A percentile compares a stretch with the other conserved stretches of the same genome.
Conservation (phyloP, 352 stramenopile genomes). For the Thraustotheca clavata region DNA sequence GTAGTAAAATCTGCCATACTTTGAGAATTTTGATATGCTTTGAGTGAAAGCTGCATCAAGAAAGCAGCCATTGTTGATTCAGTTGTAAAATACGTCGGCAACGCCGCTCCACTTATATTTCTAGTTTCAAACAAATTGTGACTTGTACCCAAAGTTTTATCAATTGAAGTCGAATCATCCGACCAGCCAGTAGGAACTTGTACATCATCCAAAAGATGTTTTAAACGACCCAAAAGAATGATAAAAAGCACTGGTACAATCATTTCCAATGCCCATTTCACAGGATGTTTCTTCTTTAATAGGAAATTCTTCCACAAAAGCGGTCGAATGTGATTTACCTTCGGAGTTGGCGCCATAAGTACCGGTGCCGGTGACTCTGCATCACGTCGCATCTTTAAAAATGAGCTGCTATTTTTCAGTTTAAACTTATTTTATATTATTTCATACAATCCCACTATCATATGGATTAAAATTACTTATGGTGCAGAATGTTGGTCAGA, state of each 20-base stretch:
- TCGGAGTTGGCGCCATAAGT: not conserved
- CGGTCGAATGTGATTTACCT: slow-evolving; percentile 29
- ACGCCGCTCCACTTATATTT: not conserved
- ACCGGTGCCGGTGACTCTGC: slow-evolving; percentile 3
- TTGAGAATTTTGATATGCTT: slow-evolving; percentile 28
- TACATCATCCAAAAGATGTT: slow-evolving; percentile 42
- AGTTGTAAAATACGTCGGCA: slow-evolving; percentile 31
- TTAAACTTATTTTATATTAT: no score
- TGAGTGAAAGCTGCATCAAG: slow-evolving; percentile 36
- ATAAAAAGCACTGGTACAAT: slow-evolving; percentile 60
- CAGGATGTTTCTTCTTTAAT: slow-evolving; percentile 54
- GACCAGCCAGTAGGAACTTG: slow-evolving; percentile 55
- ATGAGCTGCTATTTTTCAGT: no score
- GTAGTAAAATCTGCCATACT: slow-evolving; percentile 4
- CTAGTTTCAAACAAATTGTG: slow-evolving; percentile 23
- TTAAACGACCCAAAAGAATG: slow-evolving; percentile 44
- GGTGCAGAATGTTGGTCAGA: no score
- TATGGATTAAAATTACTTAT: no score
- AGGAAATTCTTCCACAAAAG: slow-evolving; percentile 68
- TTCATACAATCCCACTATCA: no score
- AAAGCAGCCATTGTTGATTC: slow-evolving; percentile 49
- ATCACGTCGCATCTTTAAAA: not conserved
- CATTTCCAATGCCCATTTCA: slow-evolving; percentile 46
- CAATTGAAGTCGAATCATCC: slow-evolving; percentile 15
- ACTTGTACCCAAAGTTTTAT: slow-evolving; percentile 20